These are phyloP conservation scores for Rhododendron ferrugineum DNA, from an alignment of 148 eudicot genomes.

Conservation along the genomic window DNA sequence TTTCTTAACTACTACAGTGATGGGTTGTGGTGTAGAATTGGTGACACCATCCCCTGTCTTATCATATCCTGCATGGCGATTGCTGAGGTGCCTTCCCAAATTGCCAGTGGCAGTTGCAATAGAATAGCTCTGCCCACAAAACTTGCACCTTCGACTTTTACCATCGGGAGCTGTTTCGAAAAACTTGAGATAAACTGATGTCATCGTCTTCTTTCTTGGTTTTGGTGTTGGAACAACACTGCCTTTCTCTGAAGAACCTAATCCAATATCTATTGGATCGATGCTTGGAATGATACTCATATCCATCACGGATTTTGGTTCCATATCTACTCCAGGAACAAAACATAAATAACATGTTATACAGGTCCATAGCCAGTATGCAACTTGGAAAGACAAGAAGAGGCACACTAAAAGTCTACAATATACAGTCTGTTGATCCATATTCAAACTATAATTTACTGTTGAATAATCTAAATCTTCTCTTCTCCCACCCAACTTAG, in stretches of 20 bases:
- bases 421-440: neutral
- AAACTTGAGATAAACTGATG: conserved; percentile 72
- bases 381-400: conserved; percentile 5
- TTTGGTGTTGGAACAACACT: conserved; percentile 38
- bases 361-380: neutral
- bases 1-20: conserved; percentile 44
- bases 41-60: conserved; percentile 40
- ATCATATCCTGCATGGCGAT: conserved; percentile 86
- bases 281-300: conserved; percentile 39
- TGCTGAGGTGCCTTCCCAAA: conserved; percentile 88
- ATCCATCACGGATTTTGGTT: conserved; percentile 59
- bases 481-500: neutral
- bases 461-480: neutral
- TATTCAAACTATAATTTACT: neutral
- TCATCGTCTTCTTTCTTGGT: conserved; percentile 82
- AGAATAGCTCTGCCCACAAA: conserved; percentile 88
- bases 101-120: conserved; percentile 95
- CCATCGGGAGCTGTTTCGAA: conserved; percentile 81
- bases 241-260: conserved; percentile 55
- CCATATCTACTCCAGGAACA: conserved; percentile 40
- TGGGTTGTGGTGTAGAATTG: conserved; percentile 32
- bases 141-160: conserved; percentile 74
- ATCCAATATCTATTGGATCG: conserved; percentile 43
- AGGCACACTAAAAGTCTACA: neutral
- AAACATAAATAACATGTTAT: neutral